phyloP scores from a whole-genome alignment of 2,329 filamentous ascomycete species.

The Pseudogymnoascus sp. region DNA sequence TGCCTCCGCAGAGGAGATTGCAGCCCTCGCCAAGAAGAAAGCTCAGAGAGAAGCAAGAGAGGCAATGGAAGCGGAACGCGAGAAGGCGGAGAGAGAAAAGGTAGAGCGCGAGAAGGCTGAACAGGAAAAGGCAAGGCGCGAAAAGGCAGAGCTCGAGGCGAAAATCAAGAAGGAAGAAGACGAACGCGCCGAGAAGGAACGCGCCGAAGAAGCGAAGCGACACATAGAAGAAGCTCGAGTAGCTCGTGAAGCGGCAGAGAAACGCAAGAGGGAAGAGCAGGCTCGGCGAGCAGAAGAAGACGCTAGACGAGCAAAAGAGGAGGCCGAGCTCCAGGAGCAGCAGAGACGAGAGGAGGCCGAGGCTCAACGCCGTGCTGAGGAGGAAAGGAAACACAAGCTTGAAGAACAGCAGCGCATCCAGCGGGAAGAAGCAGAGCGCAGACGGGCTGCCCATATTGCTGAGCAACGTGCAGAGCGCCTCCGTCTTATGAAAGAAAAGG shows the following conservation, averaged over 20 bases:
- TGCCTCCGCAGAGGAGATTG: neutral
- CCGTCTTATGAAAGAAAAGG: constrained; percentile 47
- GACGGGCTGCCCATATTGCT: constrained; percentile 41
- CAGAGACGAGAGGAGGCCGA: constrained; percentile 42
- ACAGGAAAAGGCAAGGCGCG: neutral
- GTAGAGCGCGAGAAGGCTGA: neutral
- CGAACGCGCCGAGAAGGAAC: constrained; percentile 29
- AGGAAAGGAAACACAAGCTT: constrained; percentile 42
- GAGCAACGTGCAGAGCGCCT: constrained; percentile 34
- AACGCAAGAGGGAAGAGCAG: constrained; percentile 13
- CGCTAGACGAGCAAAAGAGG: constrained; percentile 28
- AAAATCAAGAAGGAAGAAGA: constrained; percentile 19
- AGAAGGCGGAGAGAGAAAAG: constrained; percentile 10
- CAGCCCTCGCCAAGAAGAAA: constrained; percentile 26
- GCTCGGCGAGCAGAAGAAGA: constrained; percentile 16
- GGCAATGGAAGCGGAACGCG: constrained; percentile 20
- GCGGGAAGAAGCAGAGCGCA: constrained; percentile 40
- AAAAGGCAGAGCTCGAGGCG: constrained; percentile 11
- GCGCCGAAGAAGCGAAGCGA: constrained; percentile 23
- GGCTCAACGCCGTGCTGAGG: constrained; percentile 44
- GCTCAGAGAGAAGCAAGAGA: constrained; percentile 29
- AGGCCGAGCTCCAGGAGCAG: constrained; percentile 38
- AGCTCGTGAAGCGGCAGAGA: constrained; percentile 28
- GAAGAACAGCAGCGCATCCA: constrained; percentile 40
- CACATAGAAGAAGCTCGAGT: constrained; percentile 14